Evolutionary conservation across 768 basidiomycete genomes (phyloP).

Genomic region (Phylloporus scabripes): DNA sequence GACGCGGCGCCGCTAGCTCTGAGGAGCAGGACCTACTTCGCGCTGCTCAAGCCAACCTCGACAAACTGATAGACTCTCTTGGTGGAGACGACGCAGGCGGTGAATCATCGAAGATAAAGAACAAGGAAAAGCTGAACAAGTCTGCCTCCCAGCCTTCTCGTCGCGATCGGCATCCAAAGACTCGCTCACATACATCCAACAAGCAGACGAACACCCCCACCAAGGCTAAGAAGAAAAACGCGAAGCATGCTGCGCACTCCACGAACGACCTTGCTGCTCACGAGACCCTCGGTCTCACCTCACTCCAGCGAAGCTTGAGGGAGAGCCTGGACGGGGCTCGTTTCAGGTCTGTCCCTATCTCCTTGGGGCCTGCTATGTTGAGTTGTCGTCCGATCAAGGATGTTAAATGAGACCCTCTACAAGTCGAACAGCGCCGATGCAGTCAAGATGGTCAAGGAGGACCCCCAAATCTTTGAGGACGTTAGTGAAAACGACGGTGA

Average conservation of each 20-base stretch:
- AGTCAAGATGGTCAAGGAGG: slow-evolving; percentile 74
- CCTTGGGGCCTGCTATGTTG: neutral
- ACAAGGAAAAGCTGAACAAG: slow-evolving; percentile 4
- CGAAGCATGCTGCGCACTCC: slow-evolving; percentile 16
- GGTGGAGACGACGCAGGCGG: slow-evolving; percentile 24
- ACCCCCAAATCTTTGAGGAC: slow-evolving; percentile 78
- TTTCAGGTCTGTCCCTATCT: slow-evolving; percentile 52
- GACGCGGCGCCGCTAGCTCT: slow-evolving; percentile 42
- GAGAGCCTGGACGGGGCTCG: slow-evolving; percentile 80
- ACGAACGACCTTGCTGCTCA: slow-evolving; percentile 15
- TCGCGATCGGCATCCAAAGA: slow-evolving; percentile 10
- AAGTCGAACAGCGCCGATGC: slow-evolving; percentile 76
- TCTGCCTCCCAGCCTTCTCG: slow-evolving; percentile 3
- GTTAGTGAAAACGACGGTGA: slow-evolving; percentile 37
- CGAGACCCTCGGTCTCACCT: slow-evolving; percentile 44
- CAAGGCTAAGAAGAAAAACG: slow-evolving; percentile 14
- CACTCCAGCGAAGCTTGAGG: slow-evolving; percentile 73
- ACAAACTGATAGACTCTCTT: slow-evolving; percentile 54
- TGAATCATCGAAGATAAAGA: slow-evolving; percentile 20
- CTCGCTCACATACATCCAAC: neutral
- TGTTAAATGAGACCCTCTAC: slow-evolving; percentile 92
- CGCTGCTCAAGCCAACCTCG: slow-evolving; percentile 47
- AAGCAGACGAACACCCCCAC: slow-evolving; percentile 5
- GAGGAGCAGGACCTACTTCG: slow-evolving; percentile 35
- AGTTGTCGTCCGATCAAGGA: slow-evolving; percentile 37